phyloP scores from a whole-genome alignment of 1,284 basidiomycete genomes.

The Athelia psychrophila region DNA sequence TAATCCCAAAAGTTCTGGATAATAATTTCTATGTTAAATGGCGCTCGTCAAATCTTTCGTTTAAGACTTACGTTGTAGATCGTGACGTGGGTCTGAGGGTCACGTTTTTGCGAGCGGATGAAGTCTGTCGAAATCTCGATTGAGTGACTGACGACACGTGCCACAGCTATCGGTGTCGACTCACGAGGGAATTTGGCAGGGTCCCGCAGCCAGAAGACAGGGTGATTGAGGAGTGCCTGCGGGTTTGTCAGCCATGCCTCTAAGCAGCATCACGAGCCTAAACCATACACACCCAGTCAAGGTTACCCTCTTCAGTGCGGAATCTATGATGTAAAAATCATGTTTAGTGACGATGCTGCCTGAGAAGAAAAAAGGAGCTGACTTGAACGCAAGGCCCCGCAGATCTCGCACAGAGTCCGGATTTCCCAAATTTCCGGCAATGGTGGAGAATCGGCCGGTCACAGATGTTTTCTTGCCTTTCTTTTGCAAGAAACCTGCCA shows the following conservation, averaged over 20 bases:
- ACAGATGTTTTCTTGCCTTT: constrained; percentile 19
- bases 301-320: constrained; percentile 39
- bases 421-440: constrained; percentile 39
- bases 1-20: too few species aligned
- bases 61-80: too few species aligned
- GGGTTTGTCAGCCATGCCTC: not conserved
- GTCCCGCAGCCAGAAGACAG: constrained; percentile 37
- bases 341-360: not conserved
- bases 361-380: not conserved
- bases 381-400: constrained; percentile 21
- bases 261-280: not conserved
- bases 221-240: constrained; percentile 36
- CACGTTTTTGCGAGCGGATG: too few species aligned
- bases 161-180: constrained; percentile 2
- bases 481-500: constrained; percentile 15
- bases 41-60: too few species aligned
- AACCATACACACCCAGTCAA: constrained; percentile 35
- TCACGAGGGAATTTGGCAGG: constrained; percentile 43
- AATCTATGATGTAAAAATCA: constrained; percentile 6
- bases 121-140: too few species aligned
- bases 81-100: too few species aligned
- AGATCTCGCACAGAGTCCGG: constrained; percentile 39
- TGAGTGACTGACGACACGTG: too few species aligned
- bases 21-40: too few species aligned
- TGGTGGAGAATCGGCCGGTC: constrained; percentile 18